Evolutionary conservation across 768 basidiomycete genomes (phyloP).

Genomic region (Agaricus subrufescens): DNA sequence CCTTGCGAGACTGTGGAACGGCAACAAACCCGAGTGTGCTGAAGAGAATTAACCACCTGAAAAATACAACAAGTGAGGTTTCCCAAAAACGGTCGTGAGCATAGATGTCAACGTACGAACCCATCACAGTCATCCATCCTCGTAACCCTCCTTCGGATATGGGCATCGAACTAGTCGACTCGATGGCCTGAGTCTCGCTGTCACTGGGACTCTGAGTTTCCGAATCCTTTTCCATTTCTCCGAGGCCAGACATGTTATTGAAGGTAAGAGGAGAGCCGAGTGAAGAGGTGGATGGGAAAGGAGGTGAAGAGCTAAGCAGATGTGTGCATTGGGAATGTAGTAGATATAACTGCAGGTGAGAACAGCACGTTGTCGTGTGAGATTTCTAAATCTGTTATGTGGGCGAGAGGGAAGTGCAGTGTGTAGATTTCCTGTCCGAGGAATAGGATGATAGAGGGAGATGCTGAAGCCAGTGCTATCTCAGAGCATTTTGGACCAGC

Average conservation of each 20-base stretch:
- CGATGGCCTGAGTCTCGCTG: background rate
- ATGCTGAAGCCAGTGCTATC: too few species aligned
- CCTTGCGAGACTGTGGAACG: too few species aligned
- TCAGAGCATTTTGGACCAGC: too few species aligned
- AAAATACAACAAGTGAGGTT: background rate
- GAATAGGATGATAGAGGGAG: too few species aligned
- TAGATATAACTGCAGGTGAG: too few species aligned
- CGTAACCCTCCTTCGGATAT: conserved; percentile 31
- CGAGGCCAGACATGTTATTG: background rate
- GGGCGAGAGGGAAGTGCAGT: too few species aligned
- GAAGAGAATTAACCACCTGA: conserved; percentile 37
- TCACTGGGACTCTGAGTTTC: background rate
- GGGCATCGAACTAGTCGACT: background rate
- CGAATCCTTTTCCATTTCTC: background rate
- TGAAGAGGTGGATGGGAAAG: background rate
- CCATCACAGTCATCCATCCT: conserved; percentile 40
- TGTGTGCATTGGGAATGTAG: too few species aligned
- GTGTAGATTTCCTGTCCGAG: too few species aligned
- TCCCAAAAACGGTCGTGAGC: background rate
- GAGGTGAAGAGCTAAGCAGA: background rate
- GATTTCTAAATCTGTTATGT: too few species aligned
- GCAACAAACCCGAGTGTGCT: conserved; percentile 36
- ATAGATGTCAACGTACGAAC: conserved; percentile 29
- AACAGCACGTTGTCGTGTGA: too few species aligned
- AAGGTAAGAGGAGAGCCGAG: background rate